phyloP scores from a whole-genome alignment of 2,329 filamentous ascomycete species.

The Beauveria sp. region DNA sequence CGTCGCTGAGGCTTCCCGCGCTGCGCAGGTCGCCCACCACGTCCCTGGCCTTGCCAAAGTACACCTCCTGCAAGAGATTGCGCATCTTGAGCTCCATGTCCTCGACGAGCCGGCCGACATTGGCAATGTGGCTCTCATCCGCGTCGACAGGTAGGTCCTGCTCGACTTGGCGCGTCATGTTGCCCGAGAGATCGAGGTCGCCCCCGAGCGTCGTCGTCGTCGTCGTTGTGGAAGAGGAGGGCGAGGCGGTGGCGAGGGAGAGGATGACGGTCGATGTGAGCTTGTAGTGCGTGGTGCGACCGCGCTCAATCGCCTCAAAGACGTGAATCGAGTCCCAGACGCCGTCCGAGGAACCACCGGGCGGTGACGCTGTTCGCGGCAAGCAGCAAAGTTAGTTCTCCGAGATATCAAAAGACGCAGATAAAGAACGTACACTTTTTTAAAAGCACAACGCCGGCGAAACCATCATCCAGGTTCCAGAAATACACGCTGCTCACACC shows the following conservation, averaged over 20 bases:
- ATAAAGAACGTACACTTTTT: conserved; percentile 68
- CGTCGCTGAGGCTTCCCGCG: conserved; percentile 74
- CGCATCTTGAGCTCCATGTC: conserved; percentile 99
- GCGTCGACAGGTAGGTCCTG: conserved; percentile 82
- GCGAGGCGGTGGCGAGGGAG: conserved; percentile 58
- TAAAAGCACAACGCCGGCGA: conserved; percentile 88
- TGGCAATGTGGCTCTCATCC: conserved; percentile 89
- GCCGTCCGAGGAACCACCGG: conserved; percentile 60
- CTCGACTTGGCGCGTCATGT: conserved; percentile 97
- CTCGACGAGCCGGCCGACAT: conserved; percentile 89
- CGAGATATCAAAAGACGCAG: no score
- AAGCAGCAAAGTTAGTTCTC: neutral
- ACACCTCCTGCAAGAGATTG: conserved; percentile 95
- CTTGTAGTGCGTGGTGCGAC: conserved; percentile 91
- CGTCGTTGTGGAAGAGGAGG: conserved; percentile 18
- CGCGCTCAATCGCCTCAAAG: conserved; percentile 90
- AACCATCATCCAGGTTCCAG: conserved; percentile 97
- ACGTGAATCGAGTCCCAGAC: conserved; percentile 99
- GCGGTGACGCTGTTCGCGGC: conserved; percentile 50
- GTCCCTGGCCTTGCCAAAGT: conserved; percentile 99
- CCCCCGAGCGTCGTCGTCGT: conserved; percentile 48
- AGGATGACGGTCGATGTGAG: conserved; percentile 95
- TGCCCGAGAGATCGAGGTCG: conserved; percentile 86
- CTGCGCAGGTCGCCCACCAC: conserved; percentile 93
- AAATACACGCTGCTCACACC: conserved; percentile 95